phyloP scores from a whole-genome alignment of 768 basidiomycete genomes.

The Termitomyces sp. region DNA sequence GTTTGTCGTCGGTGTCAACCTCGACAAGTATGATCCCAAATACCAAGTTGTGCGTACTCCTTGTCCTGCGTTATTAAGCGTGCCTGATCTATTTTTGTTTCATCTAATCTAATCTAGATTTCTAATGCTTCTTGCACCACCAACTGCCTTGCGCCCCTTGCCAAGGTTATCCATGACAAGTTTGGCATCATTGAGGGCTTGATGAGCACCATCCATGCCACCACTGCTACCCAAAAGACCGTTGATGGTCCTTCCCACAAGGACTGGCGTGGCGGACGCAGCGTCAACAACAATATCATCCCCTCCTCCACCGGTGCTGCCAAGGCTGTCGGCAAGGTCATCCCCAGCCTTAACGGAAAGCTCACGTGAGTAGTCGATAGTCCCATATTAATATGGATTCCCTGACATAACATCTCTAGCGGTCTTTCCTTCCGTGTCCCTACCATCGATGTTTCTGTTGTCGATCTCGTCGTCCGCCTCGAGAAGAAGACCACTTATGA shows the following conservation, averaged over 20 bases:
- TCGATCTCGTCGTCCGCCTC: slow-evolving; percentile 92
- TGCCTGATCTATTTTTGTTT: slow-evolving; percentile 5
- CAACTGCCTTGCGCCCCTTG: slow-evolving; percentile 99
- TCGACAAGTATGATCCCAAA: slow-evolving; percentile 85
- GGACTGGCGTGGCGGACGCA: slow-evolving; percentile 97
- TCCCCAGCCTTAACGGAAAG: slow-evolving; percentile 94
- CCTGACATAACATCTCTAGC: slow-evolving; percentile 29
- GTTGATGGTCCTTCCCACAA: slow-evolving; percentile 93
- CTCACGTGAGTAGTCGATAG: slow-evolving; percentile 69
- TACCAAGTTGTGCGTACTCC: slow-evolving; percentile 69
- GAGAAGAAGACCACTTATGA: slow-evolving; percentile 86
- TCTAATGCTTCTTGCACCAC: slow-evolving; percentile 99
- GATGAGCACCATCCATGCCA: slow-evolving; percentile 98
- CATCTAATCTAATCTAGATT: slow-evolving; percentile 43
- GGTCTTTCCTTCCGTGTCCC: slow-evolving; percentile 98
- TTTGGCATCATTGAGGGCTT: slow-evolving; percentile 95
- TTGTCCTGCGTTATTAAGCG: background rate
- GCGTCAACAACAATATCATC: slow-evolving; percentile 97
- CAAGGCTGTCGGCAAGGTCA: slow-evolving; percentile 99
- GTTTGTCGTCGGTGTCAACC: slow-evolving; percentile 95
- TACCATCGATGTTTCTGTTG: slow-evolving; percentile 94
- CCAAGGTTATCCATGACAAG: slow-evolving; percentile 97
- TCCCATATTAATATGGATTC: background rate
- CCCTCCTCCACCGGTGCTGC: slow-evolving; percentile 98
- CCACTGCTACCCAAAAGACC: slow-evolving; percentile 94